Conservation (phyloP, 345 rosid genomes). For the Capsella bursapastoris region DNA sequence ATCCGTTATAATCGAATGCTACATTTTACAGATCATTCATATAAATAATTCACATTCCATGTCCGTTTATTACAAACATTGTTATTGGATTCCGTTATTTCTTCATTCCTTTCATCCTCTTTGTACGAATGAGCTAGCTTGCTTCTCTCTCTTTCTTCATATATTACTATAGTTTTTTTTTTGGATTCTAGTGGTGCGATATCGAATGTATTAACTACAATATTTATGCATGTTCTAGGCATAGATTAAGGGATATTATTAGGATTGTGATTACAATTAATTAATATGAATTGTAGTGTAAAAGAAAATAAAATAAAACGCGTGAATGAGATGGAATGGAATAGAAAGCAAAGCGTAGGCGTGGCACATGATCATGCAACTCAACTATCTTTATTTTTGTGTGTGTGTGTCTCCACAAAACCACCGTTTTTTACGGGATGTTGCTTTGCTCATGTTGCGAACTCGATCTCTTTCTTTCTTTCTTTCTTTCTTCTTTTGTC, state of each 20-base stretch:
- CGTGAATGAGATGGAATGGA: slow-evolving; percentile 46
- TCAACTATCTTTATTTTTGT: slow-evolving; percentile 3
- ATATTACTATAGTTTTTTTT: slow-evolving; percentile 31
- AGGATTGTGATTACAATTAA: slow-evolving; percentile 25
- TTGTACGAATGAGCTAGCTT: slow-evolving; percentile 19
- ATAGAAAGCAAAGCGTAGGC: slow-evolving; percentile 42
- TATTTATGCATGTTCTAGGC: slow-evolving; percentile 42
- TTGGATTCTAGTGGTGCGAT: slow-evolving; percentile 36
- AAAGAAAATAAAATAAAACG: slow-evolving; percentile 3
- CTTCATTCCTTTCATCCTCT: slow-evolving; percentile 44
- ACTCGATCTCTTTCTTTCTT: slow-evolving; percentile 24
- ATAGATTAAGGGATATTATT: slow-evolving; percentile 46
- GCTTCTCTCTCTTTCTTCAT: neutral
- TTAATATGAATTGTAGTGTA: neutral
- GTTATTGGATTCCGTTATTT: slow-evolving; percentile 50
- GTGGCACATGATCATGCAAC: slow-evolving; percentile 47
- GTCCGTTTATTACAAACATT: slow-evolving; percentile 50
- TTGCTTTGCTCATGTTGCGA: slow-evolving; percentile 44
- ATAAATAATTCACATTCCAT: slow-evolving; percentile 44
- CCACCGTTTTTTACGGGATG: slow-evolving; percentile 42
- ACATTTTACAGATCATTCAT: slow-evolving; percentile 41
- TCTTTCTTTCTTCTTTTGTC: neutral
- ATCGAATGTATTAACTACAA: slow-evolving; percentile 19
- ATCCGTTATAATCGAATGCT: slow-evolving; percentile 35
- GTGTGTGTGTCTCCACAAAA: slow-evolving; percentile 42